Base-by-base conservation (phyloP, 2,329 filamentous ascomycete genomes). In the Coniella lustricola region DNA sequence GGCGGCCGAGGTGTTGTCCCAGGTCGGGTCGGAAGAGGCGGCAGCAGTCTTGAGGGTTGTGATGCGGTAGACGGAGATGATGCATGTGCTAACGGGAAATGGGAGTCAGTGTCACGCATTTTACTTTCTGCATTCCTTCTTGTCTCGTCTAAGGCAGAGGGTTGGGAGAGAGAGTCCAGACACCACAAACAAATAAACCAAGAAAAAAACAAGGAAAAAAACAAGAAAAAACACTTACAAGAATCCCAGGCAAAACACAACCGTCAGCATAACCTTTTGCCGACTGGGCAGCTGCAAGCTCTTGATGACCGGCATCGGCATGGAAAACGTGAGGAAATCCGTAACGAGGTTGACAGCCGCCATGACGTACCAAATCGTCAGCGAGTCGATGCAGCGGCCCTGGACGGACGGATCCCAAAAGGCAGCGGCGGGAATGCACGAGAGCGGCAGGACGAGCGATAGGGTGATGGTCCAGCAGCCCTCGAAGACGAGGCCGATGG, bases 1-100 rank as follows among this genome's bases (percentile, higher is more conserved):
- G 4, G 61, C 61, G 1, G 61, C 59, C 33, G 55, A 51, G 13
- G 57, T 57, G 40, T 61, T 62, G 33, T 59, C 59, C 60, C 60
- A 62, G 32, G 55, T 58, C 2, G 56, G 51, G 35, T 59, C 50
- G 3, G 54, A 42, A 1, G 53, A 43, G 18, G 31, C 47, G 7
- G 51, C 57, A n/a, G 59, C 59, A 12, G 47, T 44, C 12, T 52
- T 51, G n/a, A 62, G 57, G 3, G 59, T 60, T 5, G 54, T 54
- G 31, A 62, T 56, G 18, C 60, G 58, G 31, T 60, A 52, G 39
- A 57, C 52, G 7, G 59, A 60, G 22, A 61, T 60, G 34, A 60
- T 52, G 34, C 59, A 61, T 3, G 60, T 61, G 16, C 59, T 61
- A 38, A 16, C 4, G 17, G 25, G 25, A 7, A 13, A 14, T 13